Conservation (phyloP, 2,329 filamentous ascomycete species). For the Clonostachys chloroleuca region DNA sequence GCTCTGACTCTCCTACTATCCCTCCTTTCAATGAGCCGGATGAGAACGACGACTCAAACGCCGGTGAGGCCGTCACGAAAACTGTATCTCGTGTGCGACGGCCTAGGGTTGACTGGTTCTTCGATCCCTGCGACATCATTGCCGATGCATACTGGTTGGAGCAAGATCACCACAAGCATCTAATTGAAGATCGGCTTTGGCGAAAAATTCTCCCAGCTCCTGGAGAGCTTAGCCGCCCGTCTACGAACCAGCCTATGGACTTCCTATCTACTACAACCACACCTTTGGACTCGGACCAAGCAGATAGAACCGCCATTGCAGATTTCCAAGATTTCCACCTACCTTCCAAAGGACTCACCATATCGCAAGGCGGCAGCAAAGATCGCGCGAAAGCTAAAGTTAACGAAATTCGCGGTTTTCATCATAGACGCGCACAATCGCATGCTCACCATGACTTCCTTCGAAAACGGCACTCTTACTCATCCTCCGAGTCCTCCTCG, state of each 20-base stretch:
- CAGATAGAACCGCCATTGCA: background rate
- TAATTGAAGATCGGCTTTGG: constrained; percentile 78
- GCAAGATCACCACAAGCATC: constrained; percentile 70
- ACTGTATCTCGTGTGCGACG: constrained; percentile 58
- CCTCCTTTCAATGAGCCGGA: constrained; percentile 42
- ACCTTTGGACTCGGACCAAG: background rate
- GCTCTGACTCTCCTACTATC: constrained; percentile 15
- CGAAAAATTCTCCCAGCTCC: constrained; percentile 61
- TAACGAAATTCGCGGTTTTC: constrained; percentile 47
- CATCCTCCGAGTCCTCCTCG: background rate
- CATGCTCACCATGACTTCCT: constrained; percentile 48
- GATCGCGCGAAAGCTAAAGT: constrained; percentile 58
- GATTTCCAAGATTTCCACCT: background rate
- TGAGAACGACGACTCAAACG: constrained; percentile 25
- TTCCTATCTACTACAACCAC: constrained; percentile 2
- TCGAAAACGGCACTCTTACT: constrained; percentile 28
- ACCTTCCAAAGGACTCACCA: constrained; percentile 19
- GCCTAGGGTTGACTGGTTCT: constrained; percentile 78
- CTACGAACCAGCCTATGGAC: constrained; percentile 19
- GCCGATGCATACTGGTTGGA: constrained; percentile 92
- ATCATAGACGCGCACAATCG: constrained; percentile 48
- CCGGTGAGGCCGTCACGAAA: constrained; percentile 33
- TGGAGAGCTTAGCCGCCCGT: constrained; percentile 16
- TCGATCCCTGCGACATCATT: constrained; percentile 78
- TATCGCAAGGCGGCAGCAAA: constrained; percentile 46